phyloP scores from a whole-genome alignment of 768 basidiomycete species.

The Mycena crocata region DNA sequence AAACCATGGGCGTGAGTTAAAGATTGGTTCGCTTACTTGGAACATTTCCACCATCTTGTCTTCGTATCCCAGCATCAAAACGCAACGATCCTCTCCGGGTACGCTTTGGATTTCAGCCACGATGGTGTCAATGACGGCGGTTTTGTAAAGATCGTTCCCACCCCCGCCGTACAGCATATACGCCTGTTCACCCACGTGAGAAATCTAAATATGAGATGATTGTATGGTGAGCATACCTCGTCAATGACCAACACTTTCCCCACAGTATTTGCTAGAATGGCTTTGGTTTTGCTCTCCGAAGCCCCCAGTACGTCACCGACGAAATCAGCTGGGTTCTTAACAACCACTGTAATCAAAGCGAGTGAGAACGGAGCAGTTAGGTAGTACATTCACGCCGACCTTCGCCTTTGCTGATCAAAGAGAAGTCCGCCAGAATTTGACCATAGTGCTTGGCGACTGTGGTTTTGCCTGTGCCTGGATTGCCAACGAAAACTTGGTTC shows the following conservation, averaged over 20 bases:
- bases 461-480: slow-evolving; percentile 80
- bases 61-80: slow-evolving; percentile 74
- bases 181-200: slow-evolving; percentile 53
- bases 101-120: slow-evolving; percentile 79
- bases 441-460: slow-evolving; percentile 78
- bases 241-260: slow-evolving; percentile 81
- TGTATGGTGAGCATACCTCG: slow-evolving; percentile 55
- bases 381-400: slow-evolving; percentile 49
- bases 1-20: neutral
- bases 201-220: neutral
- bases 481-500: slow-evolving; percentile 75
- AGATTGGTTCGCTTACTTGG: slow-evolving; percentile 58
- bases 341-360: slow-evolving; percentile 56
- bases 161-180: slow-evolving; percentile 72
- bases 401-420: slow-evolving; percentile 79
- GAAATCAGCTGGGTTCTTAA: slow-evolving; percentile 79
- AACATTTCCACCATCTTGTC: slow-evolving; percentile 81
- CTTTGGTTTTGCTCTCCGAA: slow-evolving; percentile 72
- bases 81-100: slow-evolving; percentile 77
- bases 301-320: slow-evolving; percentile 68
- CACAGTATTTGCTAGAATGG: slow-evolving; percentile 65
- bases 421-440: slow-evolving; percentile 68
- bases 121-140: slow-evolving; percentile 78
- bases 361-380: neutral
- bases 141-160: slow-evolving; percentile 64